Base-by-base conservation (phyloP, 768 basidiomycete species). In the Porphyrellus cyaneotinctus region DNA sequence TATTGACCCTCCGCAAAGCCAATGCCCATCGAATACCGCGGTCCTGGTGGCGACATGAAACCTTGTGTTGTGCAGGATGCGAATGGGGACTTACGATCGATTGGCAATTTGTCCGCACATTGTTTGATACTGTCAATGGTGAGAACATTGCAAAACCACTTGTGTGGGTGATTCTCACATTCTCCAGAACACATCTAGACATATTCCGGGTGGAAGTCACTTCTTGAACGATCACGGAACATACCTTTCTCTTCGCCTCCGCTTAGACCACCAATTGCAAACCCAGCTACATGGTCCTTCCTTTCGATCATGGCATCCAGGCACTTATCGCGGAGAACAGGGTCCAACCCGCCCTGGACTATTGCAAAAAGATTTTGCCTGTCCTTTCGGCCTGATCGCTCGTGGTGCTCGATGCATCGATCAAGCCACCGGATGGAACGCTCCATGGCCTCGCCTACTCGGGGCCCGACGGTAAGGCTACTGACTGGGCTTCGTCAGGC, bases 241-340 rank as follows among this genome's bases (percentile, higher is more conserved):
- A 31, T 53, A 85, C 91, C 91, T 81, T 95, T 93, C 68, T 85
- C 90, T 75, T 95, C 92, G 14, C 92, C 92, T 22, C 92, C 92
- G 58, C 89, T 92, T 10, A 95, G 73, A 2, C 92, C 92, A 22
- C 92, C 93, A 51, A 95, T 88, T 9, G 92, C 92, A 67, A 88
- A 95, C 1, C 93, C 92, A n/a, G 91, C 83, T 4, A 95, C 83
- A n/a, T 71, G 71, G 54, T 85, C 77, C 59, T 78, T 85, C 33
- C 92, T 78, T 52, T 82, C 77, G 32, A 91, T 72, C 91, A 95
- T 95, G 47, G 86, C 87, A 50, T 85, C 80, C 12, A 94, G 65
- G 66, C 91, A 95, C 54, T 78, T 76, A 57, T 88, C 82, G 37
- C 92, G 79, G 36, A 95, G 78, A 0, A 65, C 66, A 20, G 78